phyloP scores from a whole-genome alignment of 495 filamentous ascomycete genomes.

The Chaetomium tenue region DNA sequence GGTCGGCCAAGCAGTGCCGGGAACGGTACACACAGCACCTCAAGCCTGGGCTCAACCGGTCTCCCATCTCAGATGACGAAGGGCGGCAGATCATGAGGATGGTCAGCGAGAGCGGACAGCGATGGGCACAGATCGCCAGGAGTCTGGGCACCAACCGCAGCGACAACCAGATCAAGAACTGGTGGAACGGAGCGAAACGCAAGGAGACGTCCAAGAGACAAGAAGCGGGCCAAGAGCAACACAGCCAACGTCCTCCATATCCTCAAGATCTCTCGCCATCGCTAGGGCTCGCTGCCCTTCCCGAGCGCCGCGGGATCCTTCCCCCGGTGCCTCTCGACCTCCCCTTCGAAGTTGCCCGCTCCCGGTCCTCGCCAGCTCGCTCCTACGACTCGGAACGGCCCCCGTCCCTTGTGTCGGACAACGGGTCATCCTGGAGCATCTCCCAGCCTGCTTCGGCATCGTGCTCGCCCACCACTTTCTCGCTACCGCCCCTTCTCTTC shows the following conservation, averaged over 20 bases:
- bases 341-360: slow-evolving; percentile 25
- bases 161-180: slow-evolving; percentile 99
- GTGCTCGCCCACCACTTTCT: slow-evolving; percentile 7
- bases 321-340: slow-evolving; percentile 23
- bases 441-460: slow-evolving; percentile 10
- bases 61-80: slow-evolving; percentile 89
- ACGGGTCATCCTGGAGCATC: slow-evolving; percentile 25
- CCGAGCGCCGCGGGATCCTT: slow-evolving; percentile 9
- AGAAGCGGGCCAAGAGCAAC: slow-evolving; percentile 17
- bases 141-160: slow-evolving; percentile 74
- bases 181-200: slow-evolving; percentile 95
- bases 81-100: slow-evolving; percentile 76
- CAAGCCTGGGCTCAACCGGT: slow-evolving; percentile 84
- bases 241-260: slow-evolving; percentile 1
- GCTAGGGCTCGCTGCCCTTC: neutral
- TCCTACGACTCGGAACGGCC: slow-evolving; percentile 29
- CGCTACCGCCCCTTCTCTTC: slow-evolving; percentile 8
- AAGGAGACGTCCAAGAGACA: slow-evolving; percentile 39
- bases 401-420: slow-evolving; percentile 33
- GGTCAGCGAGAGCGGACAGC: slow-evolving; percentile 79
- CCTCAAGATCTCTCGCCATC: slow-evolving; percentile 12
- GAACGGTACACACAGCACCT: slow-evolving; percentile 96
- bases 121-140: slow-evolving; percentile 94
- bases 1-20: slow-evolving; percentile 92
- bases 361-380: slow-evolving; percentile 23